phyloP scores from a whole-genome alignment of 1,139 yeast species.

The Taphrina pruni region DNA sequence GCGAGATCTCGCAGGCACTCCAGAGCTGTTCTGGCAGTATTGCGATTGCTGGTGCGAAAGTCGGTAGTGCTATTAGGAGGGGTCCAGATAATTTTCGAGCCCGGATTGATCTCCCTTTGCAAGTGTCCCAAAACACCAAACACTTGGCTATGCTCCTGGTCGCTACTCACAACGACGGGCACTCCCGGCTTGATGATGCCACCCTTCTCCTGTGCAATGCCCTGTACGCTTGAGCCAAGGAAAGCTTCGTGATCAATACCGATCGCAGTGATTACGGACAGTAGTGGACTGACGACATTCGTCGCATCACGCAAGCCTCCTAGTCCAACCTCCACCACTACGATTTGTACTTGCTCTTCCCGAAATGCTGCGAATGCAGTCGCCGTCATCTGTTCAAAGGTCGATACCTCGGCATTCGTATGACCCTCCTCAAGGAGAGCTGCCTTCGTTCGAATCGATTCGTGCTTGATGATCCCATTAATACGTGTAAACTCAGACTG shows the following conservation, averaged over 20 bases:
- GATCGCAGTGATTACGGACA: conserved; percentile 81
- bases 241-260: conserved; percentile 93
- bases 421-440: conserved; percentile 86
- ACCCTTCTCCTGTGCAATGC: conserved; percentile 94
- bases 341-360: conserved; percentile 85
- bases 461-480: conserved; percentile 23
- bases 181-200: conserved; percentile 80
- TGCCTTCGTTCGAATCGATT: background rate
- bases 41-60: conserved; percentile 26
- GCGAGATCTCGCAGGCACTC: conserved; percentile 48
- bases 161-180: conserved; percentile 72
- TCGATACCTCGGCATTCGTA: conserved; percentile 62
- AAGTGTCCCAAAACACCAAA: conserved; percentile 59
- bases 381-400: conserved; percentile 69
- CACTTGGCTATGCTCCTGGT: conserved; percentile 55
- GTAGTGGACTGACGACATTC: conserved; percentile 82
- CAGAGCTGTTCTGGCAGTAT: conserved; percentile 31
- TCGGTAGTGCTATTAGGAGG: conserved; percentile 28
- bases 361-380: conserved; percentile 88
- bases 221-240: conserved; percentile 84
- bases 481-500: conserved; percentile 77
- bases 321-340: conserved; percentile 96
- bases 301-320: conserved; percentile 98
- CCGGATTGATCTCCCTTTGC: conserved; percentile 61
- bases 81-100: conserved; percentile 23